A percentile compares a stretch with the other conserved stretches of the same genome.
Conservation (phyloP, 2,329 filamentous ascomycete species). For the Trematosphaeria pertusa region DNA sequence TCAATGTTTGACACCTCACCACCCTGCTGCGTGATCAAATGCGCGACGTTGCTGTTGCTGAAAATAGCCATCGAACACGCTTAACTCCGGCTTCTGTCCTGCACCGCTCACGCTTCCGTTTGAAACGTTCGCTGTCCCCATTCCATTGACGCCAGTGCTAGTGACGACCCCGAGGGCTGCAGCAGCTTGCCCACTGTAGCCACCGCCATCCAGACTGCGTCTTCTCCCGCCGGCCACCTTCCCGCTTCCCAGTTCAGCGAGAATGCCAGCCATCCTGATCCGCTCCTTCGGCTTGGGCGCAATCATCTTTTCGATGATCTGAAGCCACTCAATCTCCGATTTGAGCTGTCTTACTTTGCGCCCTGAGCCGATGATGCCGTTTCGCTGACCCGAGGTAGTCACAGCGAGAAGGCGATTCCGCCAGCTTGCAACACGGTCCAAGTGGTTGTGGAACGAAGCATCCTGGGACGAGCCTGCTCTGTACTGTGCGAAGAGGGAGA, state of each 20-base stretch:
- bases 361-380: constrained; percentile 36
- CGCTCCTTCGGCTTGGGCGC: constrained; percentile 39
- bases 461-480: constrained; percentile 44
- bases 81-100: constrained; percentile 38
- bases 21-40: constrained; percentile 28
- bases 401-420: constrained; percentile 40
- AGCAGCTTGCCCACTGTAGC: constrained; percentile 39
- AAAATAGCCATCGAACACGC: constrained; percentile 46
- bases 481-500: constrained; percentile 44
- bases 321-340: constrained; percentile 42
- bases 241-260: constrained; percentile 38
- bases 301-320: constrained; percentile 47
- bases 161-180: constrained; percentile 23
- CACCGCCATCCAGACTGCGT: constrained; percentile 44
- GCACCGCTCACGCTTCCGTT: not conserved
- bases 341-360: constrained; percentile 42
- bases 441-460: constrained; percentile 48
- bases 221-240: constrained; percentile 36
- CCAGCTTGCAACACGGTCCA: constrained; percentile 45
- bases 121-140: constrained; percentile 3
- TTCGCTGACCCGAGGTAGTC: constrained; percentile 38
- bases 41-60: constrained; percentile 35
- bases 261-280: constrained; percentile 41
- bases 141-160: constrained; percentile 9
- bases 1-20: constrained; percentile 21